Conservation (phyloP, 1,284 basidiomycete species). For the Cutaneotrichosporon cutaneum region DNA sequence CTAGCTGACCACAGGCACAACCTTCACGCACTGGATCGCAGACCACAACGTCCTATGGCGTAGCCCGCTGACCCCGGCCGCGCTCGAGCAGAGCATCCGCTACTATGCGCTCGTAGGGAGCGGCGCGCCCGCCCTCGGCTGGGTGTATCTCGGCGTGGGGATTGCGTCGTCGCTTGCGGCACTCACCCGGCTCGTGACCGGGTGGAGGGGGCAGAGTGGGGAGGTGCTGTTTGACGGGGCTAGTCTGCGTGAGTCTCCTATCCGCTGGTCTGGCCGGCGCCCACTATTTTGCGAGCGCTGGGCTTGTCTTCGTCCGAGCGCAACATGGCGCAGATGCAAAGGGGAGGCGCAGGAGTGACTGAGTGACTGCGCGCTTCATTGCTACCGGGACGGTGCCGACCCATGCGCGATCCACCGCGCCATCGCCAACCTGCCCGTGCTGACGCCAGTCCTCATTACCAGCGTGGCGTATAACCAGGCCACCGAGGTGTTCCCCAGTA, state of each 20-base stretch:
- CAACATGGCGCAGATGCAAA: no score
- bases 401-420: background rate
- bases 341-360: background rate
- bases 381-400: no score
- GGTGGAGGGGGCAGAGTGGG: slow-evolving; percentile 35
- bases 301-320: no score
- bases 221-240: slow-evolving; percentile 51
- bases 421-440: background rate
- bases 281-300: no score
- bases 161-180: slow-evolving; percentile 35
- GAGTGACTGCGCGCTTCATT: no score
- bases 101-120: slow-evolving; percentile 44
- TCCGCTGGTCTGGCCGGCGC: no score
- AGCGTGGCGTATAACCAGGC: slow-evolving; percentile 47
- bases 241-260: slow-evolving; percentile 36
- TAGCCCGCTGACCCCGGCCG: slow-evolving; percentile 42
- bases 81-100: slow-evolving; percentile 36
- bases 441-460: slow-evolving; percentile 38
- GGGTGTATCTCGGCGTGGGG: slow-evolving; percentile 41
- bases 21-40: slow-evolving; percentile 51
- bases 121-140: slow-evolving; percentile 37
- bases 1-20: slow-evolving; percentile 40
- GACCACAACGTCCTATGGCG: slow-evolving; percentile 52
- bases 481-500: slow-evolving; percentile 44
- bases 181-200: slow-evolving; percentile 34